phyloP scores from a whole-genome alignment of 352 stramenopile genomes.

The Blastocystis sp. region DNA sequence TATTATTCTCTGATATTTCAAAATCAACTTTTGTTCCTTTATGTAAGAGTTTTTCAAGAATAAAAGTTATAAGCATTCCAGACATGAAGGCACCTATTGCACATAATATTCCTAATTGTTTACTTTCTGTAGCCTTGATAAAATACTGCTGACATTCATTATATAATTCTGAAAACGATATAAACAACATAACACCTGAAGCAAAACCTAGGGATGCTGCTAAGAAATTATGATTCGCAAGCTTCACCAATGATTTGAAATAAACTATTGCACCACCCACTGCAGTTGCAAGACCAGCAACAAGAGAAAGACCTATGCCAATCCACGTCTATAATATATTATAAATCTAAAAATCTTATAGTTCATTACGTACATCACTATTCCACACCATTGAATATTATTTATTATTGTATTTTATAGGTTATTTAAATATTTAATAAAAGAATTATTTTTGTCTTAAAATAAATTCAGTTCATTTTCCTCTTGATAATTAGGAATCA shows the following conservation, averaged over 20 bases:
- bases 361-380: too few relatives aligned
- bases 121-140: background rate
- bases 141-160: slow-evolving; percentile 40
- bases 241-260: slow-evolving; percentile 49
- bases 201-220: slow-evolving; percentile 51
- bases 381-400: too few relatives aligned
- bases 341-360: too few relatives aligned
- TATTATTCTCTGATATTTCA: background rate
- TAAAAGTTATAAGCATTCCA: slow-evolving; percentile 34
- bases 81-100: too few relatives aligned
- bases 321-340: slow-evolving; percentile 26
- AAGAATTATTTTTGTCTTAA: too few relatives aligned
- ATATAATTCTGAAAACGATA: slow-evolving; percentile 56
- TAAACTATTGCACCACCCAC: slow-evolving; percentile 55
- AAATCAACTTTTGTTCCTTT: slow-evolving; percentile 12
- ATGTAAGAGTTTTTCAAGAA: slow-evolving; percentile 40
- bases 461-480: too few relatives aligned
- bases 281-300: slow-evolving; percentile 49
- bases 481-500: too few relatives aligned
- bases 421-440: too few relatives aligned
- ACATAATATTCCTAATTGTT: too few relatives aligned
- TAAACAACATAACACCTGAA: slow-evolving; percentile 56
- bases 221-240: slow-evolving; percentile 49
- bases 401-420: too few relatives aligned
- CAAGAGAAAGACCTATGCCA: slow-evolving; percentile 50